Evolutionary conservation across 208 protist genomes (phyloP).

Genomic region (Leishmania amazonensis): DNA sequence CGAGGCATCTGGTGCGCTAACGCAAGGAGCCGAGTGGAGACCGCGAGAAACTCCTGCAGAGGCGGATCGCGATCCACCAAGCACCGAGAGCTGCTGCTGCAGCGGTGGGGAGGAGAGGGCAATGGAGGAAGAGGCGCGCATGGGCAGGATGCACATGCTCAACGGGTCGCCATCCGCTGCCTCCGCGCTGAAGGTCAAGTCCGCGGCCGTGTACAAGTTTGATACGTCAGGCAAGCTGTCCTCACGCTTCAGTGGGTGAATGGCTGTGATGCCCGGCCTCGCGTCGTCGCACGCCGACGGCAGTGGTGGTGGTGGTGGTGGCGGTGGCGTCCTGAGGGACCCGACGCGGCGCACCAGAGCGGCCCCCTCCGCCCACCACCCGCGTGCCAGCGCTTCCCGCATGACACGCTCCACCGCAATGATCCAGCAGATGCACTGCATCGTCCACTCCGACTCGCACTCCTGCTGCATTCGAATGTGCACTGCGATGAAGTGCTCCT

Average conservation of each 20-base stretch:
- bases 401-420: conserved; percentile 12
- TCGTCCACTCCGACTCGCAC: conserved; percentile 34
- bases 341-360: conserved; percentile 7
- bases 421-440: conserved; percentile 24
- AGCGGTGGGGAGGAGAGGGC: neutral
- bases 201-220: conserved; percentile 25
- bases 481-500: conserved; percentile 43
- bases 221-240: conserved; percentile 20
- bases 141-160: conserved; percentile 6
- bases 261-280: neutral
- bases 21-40: neutral
- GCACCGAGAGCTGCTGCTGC: neutral
- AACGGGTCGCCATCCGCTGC: conserved; percentile 16
- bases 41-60: neutral
- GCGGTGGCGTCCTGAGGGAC: neutral
- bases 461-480: conserved; percentile 37
- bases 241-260: conserved; percentile 11
- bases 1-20: neutral
- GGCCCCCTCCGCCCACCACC: conserved; percentile 20
- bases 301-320: neutral
- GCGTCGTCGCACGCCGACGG: neutral
- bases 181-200: conserved; percentile 22
- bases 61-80: neutral
- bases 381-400: conserved; percentile 16
- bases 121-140: neutral